Percentiles rank a stretch among this genome's conserved stretches.
Evolutionary conservation across 148 eudicot genomes (phyloP).

Genomic region (Cornus suecica): DNA sequence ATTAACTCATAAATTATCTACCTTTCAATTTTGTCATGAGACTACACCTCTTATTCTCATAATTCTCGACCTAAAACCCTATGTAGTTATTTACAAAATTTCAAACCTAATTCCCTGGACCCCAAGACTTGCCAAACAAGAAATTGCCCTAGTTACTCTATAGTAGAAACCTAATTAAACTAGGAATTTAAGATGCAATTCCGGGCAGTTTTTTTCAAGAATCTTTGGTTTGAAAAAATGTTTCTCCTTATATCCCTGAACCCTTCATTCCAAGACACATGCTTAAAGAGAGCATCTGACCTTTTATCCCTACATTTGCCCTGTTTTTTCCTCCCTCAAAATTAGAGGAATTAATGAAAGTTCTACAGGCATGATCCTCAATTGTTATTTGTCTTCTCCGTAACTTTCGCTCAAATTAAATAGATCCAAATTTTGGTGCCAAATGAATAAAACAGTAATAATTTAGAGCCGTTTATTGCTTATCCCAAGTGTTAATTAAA

Average conservation of each 20-base stretch:
- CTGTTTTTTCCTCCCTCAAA: not conserved
- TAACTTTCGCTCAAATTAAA: not conserved
- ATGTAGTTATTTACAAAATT: too few relatives aligned
- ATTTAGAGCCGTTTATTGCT: not conserved
- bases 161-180: too few relatives aligned
- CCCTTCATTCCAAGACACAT: not conserved
- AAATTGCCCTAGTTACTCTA: too few relatives aligned
- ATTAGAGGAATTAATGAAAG: not conserved
- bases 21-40: too few relatives aligned
- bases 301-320: not conserved
- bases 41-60: too few relatives aligned
- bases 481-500: not conserved
- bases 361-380: not conserved
- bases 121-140: too few relatives aligned
- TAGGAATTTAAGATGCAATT: too few relatives aligned
- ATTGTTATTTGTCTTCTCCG: not conserved
- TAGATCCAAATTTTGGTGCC: not conserved
- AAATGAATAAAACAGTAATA: too few relatives aligned
- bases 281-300: not conserved
- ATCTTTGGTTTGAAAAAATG: not conserved
- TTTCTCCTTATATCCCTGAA: not conserved
- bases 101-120: too few relatives aligned
- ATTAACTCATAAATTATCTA: too few relatives aligned
- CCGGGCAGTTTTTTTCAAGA: not conserved
- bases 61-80: too few relatives aligned